Percentiles rank a stretch among this genome's conserved stretches.
Evolutionary conservation across 768 basidiomycete species (phyloP).

Genomic region (Auriscalpium microsporum): DNA sequence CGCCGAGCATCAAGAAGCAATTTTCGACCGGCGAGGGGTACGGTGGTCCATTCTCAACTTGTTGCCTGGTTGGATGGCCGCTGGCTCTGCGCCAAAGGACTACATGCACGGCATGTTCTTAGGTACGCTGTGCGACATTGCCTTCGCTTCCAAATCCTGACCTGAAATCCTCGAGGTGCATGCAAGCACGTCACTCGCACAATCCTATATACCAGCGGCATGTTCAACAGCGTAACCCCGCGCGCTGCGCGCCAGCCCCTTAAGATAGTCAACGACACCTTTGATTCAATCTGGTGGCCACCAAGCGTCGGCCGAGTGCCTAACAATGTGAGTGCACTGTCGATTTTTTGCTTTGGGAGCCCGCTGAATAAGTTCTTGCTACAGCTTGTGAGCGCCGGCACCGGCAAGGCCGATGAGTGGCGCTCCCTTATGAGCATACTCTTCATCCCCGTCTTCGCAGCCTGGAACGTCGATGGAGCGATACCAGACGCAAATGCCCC

Average conservation of each 20-base stretch:
- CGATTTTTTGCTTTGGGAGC: not conserved
- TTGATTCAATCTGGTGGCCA: not conserved
- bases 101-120: constrained; percentile 11
- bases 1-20: constrained; percentile 10
- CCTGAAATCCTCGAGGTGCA: not conserved
- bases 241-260: not conserved
- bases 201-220: not conserved
- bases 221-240: not conserved
- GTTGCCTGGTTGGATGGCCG: constrained; percentile 12
- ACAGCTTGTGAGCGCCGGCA: not conserved
- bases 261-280: constrained; percentile 3
- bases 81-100: constrained; percentile 3
- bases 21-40: constrained; percentile 10
- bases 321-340: not conserved
- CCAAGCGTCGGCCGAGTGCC: not conserved
- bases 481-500: not conserved
- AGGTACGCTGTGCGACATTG: not conserved
- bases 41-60: not conserved
- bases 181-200: not conserved
- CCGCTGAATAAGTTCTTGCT: not conserved
- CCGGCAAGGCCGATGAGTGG: constrained; percentile 19
- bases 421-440: constrained; percentile 10
- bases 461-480: constrained; percentile 15
- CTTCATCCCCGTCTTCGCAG: constrained; percentile 15
- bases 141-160: not conserved